Evolutionary conservation across 2,329 filamentous ascomycete genomes (phyloP).

Genomic region (Ophiostoma populinum): DNA sequence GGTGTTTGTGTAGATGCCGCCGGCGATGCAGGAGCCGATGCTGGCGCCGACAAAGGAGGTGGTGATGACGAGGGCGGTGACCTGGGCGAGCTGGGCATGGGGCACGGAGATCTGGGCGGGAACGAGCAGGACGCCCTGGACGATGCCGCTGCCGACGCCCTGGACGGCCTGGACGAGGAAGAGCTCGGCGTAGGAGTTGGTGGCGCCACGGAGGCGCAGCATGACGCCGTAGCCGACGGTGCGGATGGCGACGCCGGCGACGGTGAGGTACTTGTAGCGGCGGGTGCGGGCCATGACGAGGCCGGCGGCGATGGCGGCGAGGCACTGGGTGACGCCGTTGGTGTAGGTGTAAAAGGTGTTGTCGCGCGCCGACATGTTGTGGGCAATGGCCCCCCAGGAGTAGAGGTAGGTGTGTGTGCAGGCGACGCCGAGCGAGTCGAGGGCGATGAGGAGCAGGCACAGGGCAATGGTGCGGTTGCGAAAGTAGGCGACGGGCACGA

Average conservation of each 20-base stretch:
- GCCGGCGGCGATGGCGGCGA: slow-evolving; percentile 18
- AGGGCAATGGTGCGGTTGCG: slow-evolving; percentile 24
- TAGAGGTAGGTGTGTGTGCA: slow-evolving; percentile 31
- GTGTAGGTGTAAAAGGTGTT: slow-evolving; percentile 24
- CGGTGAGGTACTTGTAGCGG: slow-evolving; percentile 28
- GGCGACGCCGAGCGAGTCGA: slow-evolving; percentile 26
- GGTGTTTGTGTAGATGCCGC: slow-evolving; percentile 3
- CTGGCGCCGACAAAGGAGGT: slow-evolving; percentile 3
- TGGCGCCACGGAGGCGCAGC: slow-evolving; percentile 27
- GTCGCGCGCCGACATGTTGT: slow-evolving; percentile 21
- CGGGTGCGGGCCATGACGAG: slow-evolving; percentile 21
- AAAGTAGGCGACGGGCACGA: slow-evolving; percentile 29
- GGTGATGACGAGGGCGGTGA: slow-evolving; percentile 1
- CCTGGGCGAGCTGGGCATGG: slow-evolving; percentile 3
- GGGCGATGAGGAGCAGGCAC: slow-evolving; percentile 21
- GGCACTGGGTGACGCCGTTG: slow-evolving; percentile 22
- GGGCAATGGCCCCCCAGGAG: slow-evolving; percentile 26
- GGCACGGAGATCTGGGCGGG: slow-evolving; percentile 4
- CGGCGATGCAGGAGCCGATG: slow-evolving; percentile 1
- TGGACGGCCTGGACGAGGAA: slow-evolving; percentile 31
- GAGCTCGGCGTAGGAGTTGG: slow-evolving; percentile 26
- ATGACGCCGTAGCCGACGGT: slow-evolving; percentile 32
- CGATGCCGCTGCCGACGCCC: slow-evolving; percentile 20
- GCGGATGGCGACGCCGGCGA: slow-evolving; percentile 23
- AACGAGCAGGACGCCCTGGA: slow-evolving; percentile 1